Evolutionary conservation across 208 protist genomes (phyloP).

Genomic region (Trypanosoma melophagium): DNA sequence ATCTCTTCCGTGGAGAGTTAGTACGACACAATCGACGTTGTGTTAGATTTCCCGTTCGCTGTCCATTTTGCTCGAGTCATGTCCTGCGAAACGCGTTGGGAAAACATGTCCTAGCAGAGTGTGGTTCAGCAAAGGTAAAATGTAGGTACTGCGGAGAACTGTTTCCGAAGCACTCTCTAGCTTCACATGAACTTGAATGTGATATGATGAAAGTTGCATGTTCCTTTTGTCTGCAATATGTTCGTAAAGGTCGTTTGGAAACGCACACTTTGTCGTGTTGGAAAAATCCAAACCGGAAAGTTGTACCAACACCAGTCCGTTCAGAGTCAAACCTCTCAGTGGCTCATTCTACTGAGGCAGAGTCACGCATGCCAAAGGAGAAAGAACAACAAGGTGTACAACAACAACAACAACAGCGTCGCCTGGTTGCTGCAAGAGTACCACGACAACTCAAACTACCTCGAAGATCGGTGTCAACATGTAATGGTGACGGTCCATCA

Average conservation of each 20-base stretch:
- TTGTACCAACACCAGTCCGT: neutral
- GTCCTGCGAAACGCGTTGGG: slow-evolving; percentile 58
- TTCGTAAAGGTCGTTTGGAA: slow-evolving; percentile 46
- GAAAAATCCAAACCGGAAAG: slow-evolving; percentile 47
- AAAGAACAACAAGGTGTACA: neutral
- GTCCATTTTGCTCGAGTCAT: slow-evolving; percentile 46
- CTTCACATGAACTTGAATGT: slow-evolving; percentile 59
- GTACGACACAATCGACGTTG: slow-evolving; percentile 60
- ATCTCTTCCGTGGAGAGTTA: slow-evolving; percentile 55
- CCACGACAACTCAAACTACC: neutral
- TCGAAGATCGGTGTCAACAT: neutral
- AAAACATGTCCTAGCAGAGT: slow-evolving; percentile 58
- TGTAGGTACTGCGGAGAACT: slow-evolving; percentile 65
- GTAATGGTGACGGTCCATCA: neutral
- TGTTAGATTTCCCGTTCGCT: slow-evolving; percentile 54
- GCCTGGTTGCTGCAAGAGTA: neutral
- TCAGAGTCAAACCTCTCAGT: neutral
- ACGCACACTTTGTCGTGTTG: slow-evolving; percentile 41
- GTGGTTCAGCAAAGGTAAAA: slow-evolving; percentile 51
- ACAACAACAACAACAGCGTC: neutral
- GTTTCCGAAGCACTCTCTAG: slow-evolving; percentile 46
- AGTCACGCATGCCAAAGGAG: neutral
- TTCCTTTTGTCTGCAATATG: slow-evolving; percentile 54
- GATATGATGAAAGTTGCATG: slow-evolving; percentile 68
- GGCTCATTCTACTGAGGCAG: neutral